A percentile compares a stretch with the other conserved stretches of the same genome.
Conservation (phyloP, 1,139 yeast species). For the Sugiyamaella japonica region DNA sequence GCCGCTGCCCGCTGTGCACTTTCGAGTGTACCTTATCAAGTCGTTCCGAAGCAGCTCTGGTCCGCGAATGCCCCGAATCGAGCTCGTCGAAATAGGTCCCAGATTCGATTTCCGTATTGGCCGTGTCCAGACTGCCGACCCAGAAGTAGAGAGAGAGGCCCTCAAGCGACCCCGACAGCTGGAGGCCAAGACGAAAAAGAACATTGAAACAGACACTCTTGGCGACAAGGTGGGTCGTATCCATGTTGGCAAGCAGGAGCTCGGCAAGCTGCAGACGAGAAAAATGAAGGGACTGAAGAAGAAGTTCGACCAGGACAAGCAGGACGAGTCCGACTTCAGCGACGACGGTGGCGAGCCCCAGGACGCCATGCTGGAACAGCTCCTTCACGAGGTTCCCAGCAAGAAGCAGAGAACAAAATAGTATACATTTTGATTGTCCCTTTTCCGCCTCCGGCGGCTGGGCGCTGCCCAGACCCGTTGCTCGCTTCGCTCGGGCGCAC, state of each 20-base stretch:
- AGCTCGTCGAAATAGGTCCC: constrained; percentile 94
- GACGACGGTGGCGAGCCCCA: constrained; percentile 16
- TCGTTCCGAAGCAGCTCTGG: constrained; percentile 67
- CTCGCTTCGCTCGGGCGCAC: not conserved
- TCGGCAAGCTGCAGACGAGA: constrained; percentile 86
- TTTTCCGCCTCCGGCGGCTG: not conserved
- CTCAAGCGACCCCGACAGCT: constrained; percentile 76
- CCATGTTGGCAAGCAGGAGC: constrained; percentile 94
- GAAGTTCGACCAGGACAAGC: constrained; percentile 68
- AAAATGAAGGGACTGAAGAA: constrained; percentile 98
- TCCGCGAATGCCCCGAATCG: constrained; percentile 91
- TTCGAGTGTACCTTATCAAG: constrained; percentile 86
- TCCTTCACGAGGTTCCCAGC: constrained; percentile 22
- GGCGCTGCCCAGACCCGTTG: constrained; percentile 3
- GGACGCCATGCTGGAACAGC: constrained; percentile 21
- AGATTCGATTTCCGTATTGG: constrained; percentile 92
- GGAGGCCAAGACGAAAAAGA: constrained; percentile 83
- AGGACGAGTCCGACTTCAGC: constrained; percentile 25
- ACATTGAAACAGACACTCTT: constrained; percentile 78
- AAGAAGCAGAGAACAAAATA: constrained; percentile 28
- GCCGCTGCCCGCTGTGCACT: constrained; percentile 74
- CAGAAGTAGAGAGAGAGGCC: constrained; percentile 92
- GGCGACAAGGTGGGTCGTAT: constrained; percentile 98
- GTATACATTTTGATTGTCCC: not conserved
- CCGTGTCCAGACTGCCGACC: constrained; percentile 77